These are phyloP conservation scores for Cyphellophora attinorum DNA, from an alignment of 2,329 filamentous ascomycete genomes.

Conservation along the genomic window DNA sequence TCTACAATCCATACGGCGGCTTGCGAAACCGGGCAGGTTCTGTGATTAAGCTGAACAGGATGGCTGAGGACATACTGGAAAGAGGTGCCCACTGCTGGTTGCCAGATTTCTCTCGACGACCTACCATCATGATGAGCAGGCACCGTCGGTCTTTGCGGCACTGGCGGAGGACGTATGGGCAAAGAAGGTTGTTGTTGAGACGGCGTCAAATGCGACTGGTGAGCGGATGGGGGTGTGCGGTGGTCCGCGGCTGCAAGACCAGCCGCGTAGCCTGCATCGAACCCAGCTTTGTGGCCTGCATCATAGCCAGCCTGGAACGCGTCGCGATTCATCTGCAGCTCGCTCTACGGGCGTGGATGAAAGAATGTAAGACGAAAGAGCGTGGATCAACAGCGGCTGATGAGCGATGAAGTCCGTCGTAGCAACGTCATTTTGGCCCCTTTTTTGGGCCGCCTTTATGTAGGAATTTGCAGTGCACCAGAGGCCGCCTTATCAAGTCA, in stretches of 20 bases:
- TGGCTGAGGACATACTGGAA: slow-evolving; percentile 48
- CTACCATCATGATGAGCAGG: slow-evolving; percentile 1
- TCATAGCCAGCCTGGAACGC: neutral
- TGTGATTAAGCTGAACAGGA: neutral
- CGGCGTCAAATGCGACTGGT: too few species aligned
- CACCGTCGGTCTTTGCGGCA: neutral
- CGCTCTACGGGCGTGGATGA: too few species aligned
- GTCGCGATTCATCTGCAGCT: slow-evolving; percentile 6
- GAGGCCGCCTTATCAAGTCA: too few species aligned
- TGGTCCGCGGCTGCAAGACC: too few species aligned
- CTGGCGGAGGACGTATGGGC: neutral
- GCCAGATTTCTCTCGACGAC: slow-evolving; percentile 34
- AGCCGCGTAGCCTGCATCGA: too few species aligned
- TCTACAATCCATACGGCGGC: slow-evolving; percentile 28
- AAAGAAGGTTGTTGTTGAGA: neutral
- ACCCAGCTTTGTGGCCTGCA: neutral
- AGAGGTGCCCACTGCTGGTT: slow-evolving; percentile 40
- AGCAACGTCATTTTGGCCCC: too few species aligned
- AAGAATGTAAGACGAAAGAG: too few species aligned
- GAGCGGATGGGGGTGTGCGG: too few species aligned
- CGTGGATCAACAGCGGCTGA: too few species aligned
- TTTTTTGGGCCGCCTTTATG: too few species aligned
- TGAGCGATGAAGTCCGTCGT: too few species aligned
- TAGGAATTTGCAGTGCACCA: too few species aligned
- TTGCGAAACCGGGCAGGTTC: neutral